Conservation (phyloP, 352 stramenopile species). For the Saprolegnia diclina region DNA sequence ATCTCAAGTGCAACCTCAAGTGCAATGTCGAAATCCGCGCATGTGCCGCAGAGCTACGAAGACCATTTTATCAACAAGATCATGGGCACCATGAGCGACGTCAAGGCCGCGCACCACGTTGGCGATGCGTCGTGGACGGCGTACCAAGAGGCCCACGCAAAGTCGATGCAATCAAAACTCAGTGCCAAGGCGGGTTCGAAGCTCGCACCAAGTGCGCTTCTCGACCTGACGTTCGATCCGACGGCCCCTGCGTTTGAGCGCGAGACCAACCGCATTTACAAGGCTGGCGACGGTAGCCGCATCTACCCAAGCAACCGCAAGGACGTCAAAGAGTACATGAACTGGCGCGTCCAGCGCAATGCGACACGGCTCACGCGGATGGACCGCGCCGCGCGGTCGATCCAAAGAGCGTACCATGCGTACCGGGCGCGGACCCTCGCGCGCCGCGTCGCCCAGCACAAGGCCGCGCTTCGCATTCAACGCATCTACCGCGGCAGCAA, state of each 20-base stretch:
- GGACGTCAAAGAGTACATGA: conserved; percentile 95
- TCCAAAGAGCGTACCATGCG: conserved; percentile 87
- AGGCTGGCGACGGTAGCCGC: conserved; percentile 69
- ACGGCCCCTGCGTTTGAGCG: conserved; percentile 81
- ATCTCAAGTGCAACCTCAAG: background rate
- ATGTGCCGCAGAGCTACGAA: conserved; percentile 51
- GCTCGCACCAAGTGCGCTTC: background rate
- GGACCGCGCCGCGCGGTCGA: conserved; percentile 67
- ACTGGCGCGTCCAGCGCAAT: conserved; percentile 91
- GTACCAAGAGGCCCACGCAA: background rate
- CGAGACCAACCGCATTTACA: conserved; percentile 83
- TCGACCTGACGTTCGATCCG: conserved; percentile 43
- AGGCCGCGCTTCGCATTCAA: conserved; percentile 83
- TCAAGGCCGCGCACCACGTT: conserved; percentile 26
- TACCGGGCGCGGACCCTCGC: conserved; percentile 85
- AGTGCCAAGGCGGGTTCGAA: background rate
- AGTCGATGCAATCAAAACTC: conserved; percentile 1
- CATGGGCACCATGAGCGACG: conserved; percentile 54
- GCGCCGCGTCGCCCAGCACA: conserved; percentile 56
- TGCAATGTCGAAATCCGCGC: background rate
- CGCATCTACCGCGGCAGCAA: conserved; percentile 78
- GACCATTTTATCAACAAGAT: conserved; percentile 86
- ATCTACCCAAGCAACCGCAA: conserved; percentile 65
- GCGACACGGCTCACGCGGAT: conserved; percentile 88
- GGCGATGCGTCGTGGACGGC: conserved; percentile 32